Evolutionary conservation across 169 alveolate species (phyloP), one percentile per base, ranked within the genome.

Genomic region (Nephromyces sp.): DNA sequence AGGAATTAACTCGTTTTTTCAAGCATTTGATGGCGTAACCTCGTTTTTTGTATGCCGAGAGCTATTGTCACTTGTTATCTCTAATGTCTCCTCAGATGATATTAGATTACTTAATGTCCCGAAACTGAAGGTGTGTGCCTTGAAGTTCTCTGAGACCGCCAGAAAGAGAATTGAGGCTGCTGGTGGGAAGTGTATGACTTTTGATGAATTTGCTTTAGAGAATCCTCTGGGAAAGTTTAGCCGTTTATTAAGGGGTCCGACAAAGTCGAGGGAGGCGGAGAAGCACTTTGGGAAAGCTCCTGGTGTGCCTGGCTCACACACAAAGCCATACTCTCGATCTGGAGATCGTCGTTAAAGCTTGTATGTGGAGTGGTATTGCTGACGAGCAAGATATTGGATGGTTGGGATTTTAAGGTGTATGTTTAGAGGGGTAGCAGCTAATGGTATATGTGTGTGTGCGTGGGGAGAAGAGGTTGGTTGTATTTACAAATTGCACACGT

Each of bases 171-270:
- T 96, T 75, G 75, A 75, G 71, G 89, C 86, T 79, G 95, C 97
- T 5, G 98, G 98, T 21, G 99, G 99, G 62, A 94, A 94, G 84
- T 92, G 98, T 87, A 75, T 95, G 68, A 95, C 99, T 66, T 95
- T 97, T 79, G 99, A 97, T 79, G 94, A 94, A 79, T 87, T 97
- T 80, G 98, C 96, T 21, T 75, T 92, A 70, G 85, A 90, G 61
- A 70, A 87, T 70, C 98, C 98, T 25, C 34, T 66, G 30, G 86
- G 86, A 52, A 32, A 66, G 8, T 30, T 68, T 29, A 72, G 79
- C 21, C 92, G 95, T 52, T 92, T 96, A 65, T 89, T 97, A 65
- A 92, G 99, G 76, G 99, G 98, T 25, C 88, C 94, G 34, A 90
- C 94, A 32, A 92, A 92, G 90, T 91, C 94, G 77, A 93, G 98